Percentiles rank a stretch among this genome's conserved stretches.
Conservation (phyloP, 352 stramenopile species). For the Bremia lactucae region DNA sequence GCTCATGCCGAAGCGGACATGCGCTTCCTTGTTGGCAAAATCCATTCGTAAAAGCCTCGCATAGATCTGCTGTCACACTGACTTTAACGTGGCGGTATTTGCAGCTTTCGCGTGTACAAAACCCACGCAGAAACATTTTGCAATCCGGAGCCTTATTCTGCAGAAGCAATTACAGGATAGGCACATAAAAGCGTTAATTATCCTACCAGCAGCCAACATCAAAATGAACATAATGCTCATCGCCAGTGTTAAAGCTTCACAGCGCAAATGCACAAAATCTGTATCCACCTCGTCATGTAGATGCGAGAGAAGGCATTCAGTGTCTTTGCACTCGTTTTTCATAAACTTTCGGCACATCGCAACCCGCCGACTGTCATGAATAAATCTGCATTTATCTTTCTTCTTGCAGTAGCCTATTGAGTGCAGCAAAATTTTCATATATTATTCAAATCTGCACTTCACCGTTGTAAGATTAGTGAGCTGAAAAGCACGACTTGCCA, state of each 20-base stretch:
- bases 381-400: conserved; percentile 66
- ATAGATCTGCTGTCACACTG: conserved; percentile 45
- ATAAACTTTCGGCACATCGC: conserved; percentile 75
- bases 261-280: conserved; percentile 3
- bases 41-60: conserved; percentile 51
- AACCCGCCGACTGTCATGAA: conserved; percentile 76
- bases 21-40: conserved; percentile 45
- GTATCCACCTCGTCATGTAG: conserved; percentile 61
- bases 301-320: conserved; percentile 56
- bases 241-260: conserved; percentile 1
- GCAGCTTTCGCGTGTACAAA: conserved; percentile 62
- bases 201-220: conserved; percentile 8
- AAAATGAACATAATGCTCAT: conserved; percentile 9
- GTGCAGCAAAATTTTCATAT: conserved; percentile 4
- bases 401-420: conserved; percentile 68
- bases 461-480: background rate
- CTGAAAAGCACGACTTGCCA: conserved; percentile 37
- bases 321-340: conserved; percentile 47
- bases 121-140: conserved; percentile 61
- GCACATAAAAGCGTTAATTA: conserved; percentile 19
- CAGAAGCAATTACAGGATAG: conserved; percentile 2
- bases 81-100: conserved; percentile 81
- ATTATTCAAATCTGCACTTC: background rate
- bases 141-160: conserved; percentile 82
- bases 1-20: conserved; percentile 57